These are phyloP conservation scores for Cercospora sesami DNA, from an alignment of 2,329 filamentous ascomycete species.

Conservation along the genomic window DNA sequence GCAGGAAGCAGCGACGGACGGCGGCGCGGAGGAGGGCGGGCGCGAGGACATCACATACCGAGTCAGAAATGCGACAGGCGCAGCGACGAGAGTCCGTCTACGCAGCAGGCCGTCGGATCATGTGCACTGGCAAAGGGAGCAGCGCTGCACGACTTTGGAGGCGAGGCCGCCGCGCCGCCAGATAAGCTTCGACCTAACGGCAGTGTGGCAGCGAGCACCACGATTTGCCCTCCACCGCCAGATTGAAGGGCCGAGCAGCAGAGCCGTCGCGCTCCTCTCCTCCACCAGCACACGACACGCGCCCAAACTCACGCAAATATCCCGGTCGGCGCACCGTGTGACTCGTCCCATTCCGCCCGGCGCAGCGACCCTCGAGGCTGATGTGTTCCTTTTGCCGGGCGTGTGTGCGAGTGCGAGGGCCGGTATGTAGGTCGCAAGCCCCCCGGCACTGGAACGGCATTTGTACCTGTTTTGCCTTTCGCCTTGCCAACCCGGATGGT, in stretches of 20 bases:
- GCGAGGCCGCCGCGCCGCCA: background rate
- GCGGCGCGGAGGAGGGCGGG: background rate
- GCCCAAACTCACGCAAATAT: background rate
- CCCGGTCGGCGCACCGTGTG: background rate
- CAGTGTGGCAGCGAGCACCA: background rate
- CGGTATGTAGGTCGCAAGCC: background rate
- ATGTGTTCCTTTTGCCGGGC: background rate
- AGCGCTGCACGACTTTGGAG: background rate
- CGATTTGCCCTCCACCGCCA: background rate
- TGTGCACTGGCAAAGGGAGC: background rate
- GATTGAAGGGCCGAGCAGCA: background rate
- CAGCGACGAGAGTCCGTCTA: background rate
- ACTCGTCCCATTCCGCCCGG: background rate
- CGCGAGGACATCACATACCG: background rate
- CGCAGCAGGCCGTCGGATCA: background rate
- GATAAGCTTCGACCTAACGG: background rate
- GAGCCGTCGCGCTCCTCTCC: background rate
- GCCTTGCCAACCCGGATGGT: conserved; percentile 1
- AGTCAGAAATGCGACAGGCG: background rate
- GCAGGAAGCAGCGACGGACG: background rate
- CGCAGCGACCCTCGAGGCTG: background rate
- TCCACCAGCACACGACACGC: background rate
- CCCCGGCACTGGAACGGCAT: conserved; percentile 11
- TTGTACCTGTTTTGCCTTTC: conserved; percentile 3
- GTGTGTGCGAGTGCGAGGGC: background rate